Evolutionary conservation across 2,329 filamentous ascomycete genomes (phyloP), one percentile per base, ranked within the genome.

Genomic region (Sporothrix globosa): DNA sequence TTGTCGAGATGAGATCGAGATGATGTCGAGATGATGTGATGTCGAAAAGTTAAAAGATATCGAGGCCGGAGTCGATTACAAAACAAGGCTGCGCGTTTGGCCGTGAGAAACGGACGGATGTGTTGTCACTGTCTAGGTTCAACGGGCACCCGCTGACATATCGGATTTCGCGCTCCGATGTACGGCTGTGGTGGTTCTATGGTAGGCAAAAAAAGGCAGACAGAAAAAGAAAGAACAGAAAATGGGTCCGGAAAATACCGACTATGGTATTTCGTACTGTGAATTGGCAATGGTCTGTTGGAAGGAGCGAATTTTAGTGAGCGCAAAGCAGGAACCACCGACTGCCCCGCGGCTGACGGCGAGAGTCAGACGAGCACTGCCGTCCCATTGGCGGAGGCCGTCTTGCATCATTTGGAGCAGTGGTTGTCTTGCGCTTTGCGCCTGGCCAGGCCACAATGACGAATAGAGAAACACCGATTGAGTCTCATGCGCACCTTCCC

Each of bases 131-230:
- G 41, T 21, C 21, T 69, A 46, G 39, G 27, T 58, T 41, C 19
- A 21, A 69, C 44, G 54, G 54, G 24, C 53, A 48, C 27, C 50
- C 63, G 70, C 72, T 72, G 72, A 70, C 72, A 71, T 63, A 69
- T 71, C 56, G 41, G 67, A 67, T 53, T 68, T 72, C 54, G 54
- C 67, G 54, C 69, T 72, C 72, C 71, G 72, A 72, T 66, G 56
- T 65, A 72, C 72, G 72, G 72, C 68, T 61, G 67, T 44, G 19
- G 68, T 41, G 30, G 50, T 41, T 27, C 39, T 24, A 19, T 21
- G 52, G 58, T 19, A 27, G 27, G 21, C 11, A 34, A 19, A 19
- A 30, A 53, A 46, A 27, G 46, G 9, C 48, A 53, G 27, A 63
- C 48, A 41, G 52, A 67, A 50, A 56, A 63, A 69, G 24, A 44